Percentiles rank a stretch among this genome's conserved stretches.
phyloP scores from a whole-genome alignment of 2,329 filamentous ascomycete species.

The Hypoxylon sp. region DNA sequence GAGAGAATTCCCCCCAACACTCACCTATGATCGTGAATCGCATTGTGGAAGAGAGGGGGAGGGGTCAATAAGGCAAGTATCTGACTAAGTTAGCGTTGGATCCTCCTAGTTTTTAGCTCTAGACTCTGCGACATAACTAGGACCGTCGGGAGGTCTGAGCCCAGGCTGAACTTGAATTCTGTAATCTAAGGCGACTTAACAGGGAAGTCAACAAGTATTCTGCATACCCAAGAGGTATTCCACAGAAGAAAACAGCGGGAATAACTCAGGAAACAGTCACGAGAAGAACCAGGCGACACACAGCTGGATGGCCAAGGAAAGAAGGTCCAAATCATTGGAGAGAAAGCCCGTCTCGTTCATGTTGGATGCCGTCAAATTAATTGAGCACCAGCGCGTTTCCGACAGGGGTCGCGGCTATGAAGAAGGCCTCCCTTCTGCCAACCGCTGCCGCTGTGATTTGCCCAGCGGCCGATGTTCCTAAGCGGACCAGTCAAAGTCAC shows the following conservation, averaged over 20 bases:
- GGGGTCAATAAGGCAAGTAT: constrained; percentile 14
- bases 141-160: constrained; percentile 29
- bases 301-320: constrained; percentile 20
- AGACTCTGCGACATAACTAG: constrained; percentile 22
- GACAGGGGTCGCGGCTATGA: constrained; percentile 42
- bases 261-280: constrained; percentile 1
- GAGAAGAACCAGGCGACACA: background rate
- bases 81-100: constrained; percentile 13
- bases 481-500: constrained; percentile 5
- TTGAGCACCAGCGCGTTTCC: constrained; percentile 40
- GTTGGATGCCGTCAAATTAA: constrained; percentile 45
- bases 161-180: background rate
- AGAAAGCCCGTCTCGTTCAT: constrained; percentile 36
- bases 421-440: constrained; percentile 20
- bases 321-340: constrained; percentile 16
- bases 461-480: constrained; percentile 26
- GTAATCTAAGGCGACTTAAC: background rate
- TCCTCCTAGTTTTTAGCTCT: constrained; percentile 28
- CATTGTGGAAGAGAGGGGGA: constrained; percentile 29
- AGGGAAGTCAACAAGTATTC: constrained; percentile 5
- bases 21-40: constrained; percentile 1
- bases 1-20: background rate
- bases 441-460: constrained; percentile 39
- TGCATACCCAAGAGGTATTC: constrained; percentile 4
- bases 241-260: constrained; percentile 2